Evolutionary conservation across 441 rosid species (phyloP).

Genomic region (Bruguiera hainesii): DNA sequence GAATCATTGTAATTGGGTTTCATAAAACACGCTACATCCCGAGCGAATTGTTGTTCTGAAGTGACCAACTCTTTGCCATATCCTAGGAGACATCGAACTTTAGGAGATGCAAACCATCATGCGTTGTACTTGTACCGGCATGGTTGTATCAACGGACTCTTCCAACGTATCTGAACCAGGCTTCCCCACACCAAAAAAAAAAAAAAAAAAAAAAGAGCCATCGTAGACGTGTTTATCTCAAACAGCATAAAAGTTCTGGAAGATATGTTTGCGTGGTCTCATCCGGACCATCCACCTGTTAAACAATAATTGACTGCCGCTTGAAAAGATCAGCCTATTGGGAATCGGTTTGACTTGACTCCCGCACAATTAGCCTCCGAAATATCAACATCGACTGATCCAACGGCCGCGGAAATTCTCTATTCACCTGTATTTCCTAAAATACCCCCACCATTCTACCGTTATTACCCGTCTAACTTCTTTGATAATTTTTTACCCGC

Average conservation of each 20-base stretch:
- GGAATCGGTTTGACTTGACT: neutral
- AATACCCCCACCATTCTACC: neutral
- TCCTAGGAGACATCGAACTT: no score
- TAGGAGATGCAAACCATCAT: no score
- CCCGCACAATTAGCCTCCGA: slow-evolving; percentile 2
- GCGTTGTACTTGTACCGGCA: no score
- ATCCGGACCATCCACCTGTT: slow-evolving; percentile 26
- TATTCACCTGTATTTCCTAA: neutral
- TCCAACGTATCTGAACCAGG: no score
- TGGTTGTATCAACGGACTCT: no score
- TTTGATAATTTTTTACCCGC: no score
- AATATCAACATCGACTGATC: slow-evolving; percentile 22
- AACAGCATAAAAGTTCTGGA: neutral
- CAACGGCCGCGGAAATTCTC: slow-evolving; percentile 25
- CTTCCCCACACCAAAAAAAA: no score
- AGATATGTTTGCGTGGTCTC: slow-evolving; percentile 13
- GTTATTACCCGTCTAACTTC: neutral
- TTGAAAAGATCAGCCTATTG: slow-evolving; percentile 18
- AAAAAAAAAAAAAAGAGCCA: neutral
- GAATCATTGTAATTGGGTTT: no score
- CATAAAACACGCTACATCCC: no score
- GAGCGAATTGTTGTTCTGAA: no score
- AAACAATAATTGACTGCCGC: neutral
- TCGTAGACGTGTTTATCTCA: neutral
- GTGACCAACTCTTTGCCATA: no score